These are phyloP conservation scores for Stropharia rugosoannulata DNA, from an alignment of 768 basidiomycete genomes.

Conservation along the genomic window DNA sequence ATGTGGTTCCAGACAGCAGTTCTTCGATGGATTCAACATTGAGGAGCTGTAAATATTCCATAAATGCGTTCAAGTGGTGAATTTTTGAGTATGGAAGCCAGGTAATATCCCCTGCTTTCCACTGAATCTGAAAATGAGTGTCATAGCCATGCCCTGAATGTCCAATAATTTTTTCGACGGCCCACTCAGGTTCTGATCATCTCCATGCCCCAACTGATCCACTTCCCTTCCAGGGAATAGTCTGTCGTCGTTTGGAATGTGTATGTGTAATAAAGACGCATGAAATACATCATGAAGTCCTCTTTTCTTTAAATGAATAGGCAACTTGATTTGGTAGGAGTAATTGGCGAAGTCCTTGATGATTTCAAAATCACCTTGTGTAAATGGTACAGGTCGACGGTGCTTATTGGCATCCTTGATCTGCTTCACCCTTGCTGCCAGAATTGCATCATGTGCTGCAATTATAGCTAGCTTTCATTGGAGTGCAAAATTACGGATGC, in stretches of 20 bases:
- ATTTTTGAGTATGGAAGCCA: too few species aligned
- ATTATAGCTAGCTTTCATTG: not conserved
- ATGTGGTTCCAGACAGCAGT: too few species aligned
- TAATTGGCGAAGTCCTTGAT: not conserved
- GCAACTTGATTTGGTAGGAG: not conserved
- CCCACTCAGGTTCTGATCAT: not conserved
- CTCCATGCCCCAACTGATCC: not conserved
- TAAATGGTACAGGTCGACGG: not conserved
- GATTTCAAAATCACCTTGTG: not conserved
- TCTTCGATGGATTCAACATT: too few species aligned
- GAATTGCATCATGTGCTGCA: not conserved
- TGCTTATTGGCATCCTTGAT: not conserved
- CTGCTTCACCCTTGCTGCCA: not conserved
- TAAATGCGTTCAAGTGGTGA: too few species aligned
- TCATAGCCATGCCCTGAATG: not conserved
- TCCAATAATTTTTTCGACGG: not conserved
- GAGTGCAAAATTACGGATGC: not conserved
- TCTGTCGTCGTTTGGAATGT: too few species aligned
- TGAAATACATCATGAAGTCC: not conserved
- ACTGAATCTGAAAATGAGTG: not conserved
- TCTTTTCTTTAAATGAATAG: not conserved
- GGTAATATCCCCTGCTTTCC: too few species aligned
- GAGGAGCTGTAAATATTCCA: too few species aligned
- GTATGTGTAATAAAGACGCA: not conserved
- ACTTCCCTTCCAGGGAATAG: too few species aligned